Conservation (phyloP, 2,329 filamentous ascomycete genomes). For the Mycogone perniciosa region DNA sequence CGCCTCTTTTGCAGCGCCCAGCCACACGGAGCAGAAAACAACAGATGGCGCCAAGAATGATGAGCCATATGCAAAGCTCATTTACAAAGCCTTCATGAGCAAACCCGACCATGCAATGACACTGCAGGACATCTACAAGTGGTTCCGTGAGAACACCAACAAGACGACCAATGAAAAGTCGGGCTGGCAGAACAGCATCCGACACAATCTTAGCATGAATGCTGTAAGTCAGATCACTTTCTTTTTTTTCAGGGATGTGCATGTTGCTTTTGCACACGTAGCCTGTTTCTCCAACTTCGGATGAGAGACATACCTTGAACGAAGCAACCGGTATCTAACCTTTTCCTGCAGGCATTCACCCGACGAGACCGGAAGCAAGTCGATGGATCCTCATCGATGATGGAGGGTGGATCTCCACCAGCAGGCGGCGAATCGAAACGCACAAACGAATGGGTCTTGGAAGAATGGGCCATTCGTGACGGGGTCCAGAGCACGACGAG, state of each 20-base stretch:
- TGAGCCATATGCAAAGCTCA: conserved; percentile 74
- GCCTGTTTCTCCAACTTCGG: background rate
- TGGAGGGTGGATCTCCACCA: conserved; percentile 6
- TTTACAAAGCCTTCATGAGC: conserved; percentile 68
- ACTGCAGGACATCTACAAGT: conserved; percentile 81
- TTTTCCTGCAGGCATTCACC: conserved; percentile 30
- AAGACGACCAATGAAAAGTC: conserved; percentile 70
- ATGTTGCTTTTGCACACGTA: no score
- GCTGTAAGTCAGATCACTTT: conserved; percentile 48
- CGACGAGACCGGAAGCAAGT: conserved; percentile 30
- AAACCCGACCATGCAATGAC: conserved; percentile 63
- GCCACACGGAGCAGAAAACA: background rate
- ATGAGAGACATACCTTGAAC: background rate
- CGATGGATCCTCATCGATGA: conserved; percentile 15
- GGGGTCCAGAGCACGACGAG: conserved; percentile 83
- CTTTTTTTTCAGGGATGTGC: background rate
- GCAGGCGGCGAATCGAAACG: conserved; percentile 47
- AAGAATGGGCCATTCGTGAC: conserved; percentile 58
- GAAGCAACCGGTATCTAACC: conserved; percentile 5
- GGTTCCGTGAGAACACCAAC: conserved; percentile 76
- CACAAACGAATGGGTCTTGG: conserved; percentile 70
- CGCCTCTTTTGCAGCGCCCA: background rate
- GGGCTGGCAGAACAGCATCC: conserved; percentile 93
- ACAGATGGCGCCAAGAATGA: conserved; percentile 29
- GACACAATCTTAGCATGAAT: conserved; percentile 96